Conservation (phyloP, 257 asterid species). For the Nicotiana obtusifolia region DNA sequence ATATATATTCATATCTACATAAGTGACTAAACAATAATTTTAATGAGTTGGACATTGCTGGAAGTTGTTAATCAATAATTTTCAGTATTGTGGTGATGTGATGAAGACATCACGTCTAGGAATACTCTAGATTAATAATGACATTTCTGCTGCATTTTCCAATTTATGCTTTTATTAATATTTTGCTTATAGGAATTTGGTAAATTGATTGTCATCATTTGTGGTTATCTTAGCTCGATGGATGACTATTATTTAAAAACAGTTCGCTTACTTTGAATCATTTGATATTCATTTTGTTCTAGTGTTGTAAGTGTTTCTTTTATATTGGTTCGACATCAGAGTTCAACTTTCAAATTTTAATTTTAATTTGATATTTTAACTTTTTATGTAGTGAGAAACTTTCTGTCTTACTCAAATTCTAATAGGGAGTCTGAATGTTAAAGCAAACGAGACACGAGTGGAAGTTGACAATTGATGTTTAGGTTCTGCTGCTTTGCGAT, state of each 20-base stretch:
- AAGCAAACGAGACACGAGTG: too few relatives aligned
- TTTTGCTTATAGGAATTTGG: not conserved
- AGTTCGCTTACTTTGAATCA: not conserved
- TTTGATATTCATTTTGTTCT: not conserved
- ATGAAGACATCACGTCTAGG: not conserved
- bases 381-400: not conserved
- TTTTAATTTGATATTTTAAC: not conserved
- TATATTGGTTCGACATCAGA: not conserved
- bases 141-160: not conserved
- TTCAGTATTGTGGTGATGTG: not conserved
- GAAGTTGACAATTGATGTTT: not conserved
- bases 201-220: not conserved
- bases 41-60: not conserved
- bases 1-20: not conserved
- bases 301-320: not conserved
- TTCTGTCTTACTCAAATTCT: not conserved
- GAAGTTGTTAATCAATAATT: not conserved
- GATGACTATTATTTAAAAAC: not conserved
- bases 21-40: not conserved
- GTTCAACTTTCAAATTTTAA: too few relatives aligned
- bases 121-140: slow-evolving; percentile 8
- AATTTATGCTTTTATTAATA: not conserved
- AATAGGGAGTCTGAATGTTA: not conserved
- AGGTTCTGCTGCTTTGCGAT: not conserved
- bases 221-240: not conserved